These are phyloP conservation scores for Barnettozyma californica DNA, from an alignment of 805 yeast genomes.

Conservation along the genomic window DNA sequence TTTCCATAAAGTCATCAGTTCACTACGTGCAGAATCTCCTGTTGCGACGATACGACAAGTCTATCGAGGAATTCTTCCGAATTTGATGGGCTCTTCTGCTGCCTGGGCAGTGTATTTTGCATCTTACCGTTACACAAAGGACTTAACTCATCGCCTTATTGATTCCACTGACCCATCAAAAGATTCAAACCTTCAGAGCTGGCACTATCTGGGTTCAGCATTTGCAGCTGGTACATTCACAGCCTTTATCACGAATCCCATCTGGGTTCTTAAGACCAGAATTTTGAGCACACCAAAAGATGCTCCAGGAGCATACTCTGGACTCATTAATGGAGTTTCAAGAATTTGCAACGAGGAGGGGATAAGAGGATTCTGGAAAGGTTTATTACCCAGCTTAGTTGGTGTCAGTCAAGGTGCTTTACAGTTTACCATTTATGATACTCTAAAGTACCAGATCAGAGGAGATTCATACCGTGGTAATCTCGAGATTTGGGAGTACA, in stretches of 20 bases:
- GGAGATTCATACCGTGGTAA: conserved; percentile 19
- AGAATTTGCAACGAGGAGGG: conserved; percentile 54
- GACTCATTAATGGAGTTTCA: conserved; percentile 49
- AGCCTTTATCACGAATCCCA: conserved; percentile 77
- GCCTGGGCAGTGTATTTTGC: conserved; percentile 91
- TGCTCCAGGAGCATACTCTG: conserved; percentile 48
- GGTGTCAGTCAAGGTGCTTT: conserved; percentile 88
- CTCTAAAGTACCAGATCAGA: conserved; percentile 45
- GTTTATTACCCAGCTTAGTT: conserved; percentile 66
- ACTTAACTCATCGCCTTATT: conserved; percentile 21
- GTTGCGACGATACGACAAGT: conserved; percentile 5
- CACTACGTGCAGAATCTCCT: conserved; percentile 2
- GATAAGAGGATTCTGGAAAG: conserved; percentile 59
- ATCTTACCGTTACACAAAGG: conserved; percentile 62
- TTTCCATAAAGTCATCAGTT: conserved; percentile 22
- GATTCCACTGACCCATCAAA: conserved; percentile 18
- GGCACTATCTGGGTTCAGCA: conserved; percentile 49
- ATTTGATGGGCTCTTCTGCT: conserved; percentile 72
- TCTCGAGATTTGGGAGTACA: conserved; percentile 50
- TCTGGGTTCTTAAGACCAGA: conserved; percentile 93
- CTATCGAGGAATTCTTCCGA: conserved; percentile 36
- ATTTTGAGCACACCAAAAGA: conserved; percentile 37
- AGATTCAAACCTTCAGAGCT: conserved; percentile 32
- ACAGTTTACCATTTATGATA: conserved; percentile 83
- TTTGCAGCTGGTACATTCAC: conserved; percentile 72